Evolutionary conservation across 257 asterid genomes (phyloP).

Genomic region (Primulina eburnea): DNA sequence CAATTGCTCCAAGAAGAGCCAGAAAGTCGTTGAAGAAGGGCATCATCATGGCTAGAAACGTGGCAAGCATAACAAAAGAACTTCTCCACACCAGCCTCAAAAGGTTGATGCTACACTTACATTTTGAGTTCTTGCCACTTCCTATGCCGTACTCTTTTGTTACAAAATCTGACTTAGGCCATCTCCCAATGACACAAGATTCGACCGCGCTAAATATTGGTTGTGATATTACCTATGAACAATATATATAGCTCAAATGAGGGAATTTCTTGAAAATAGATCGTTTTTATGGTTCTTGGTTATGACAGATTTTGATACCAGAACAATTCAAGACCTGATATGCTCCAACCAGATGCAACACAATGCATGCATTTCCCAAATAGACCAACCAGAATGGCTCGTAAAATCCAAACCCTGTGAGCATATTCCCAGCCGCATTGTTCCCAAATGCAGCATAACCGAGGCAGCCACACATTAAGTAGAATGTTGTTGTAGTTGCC

Average conservation of each 20-base stretch:
- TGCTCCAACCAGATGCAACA: slow-evolving; percentile 62
- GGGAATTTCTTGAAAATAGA: neutral
- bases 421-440: slow-evolving; percentile 55
- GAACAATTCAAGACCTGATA: slow-evolving; percentile 42
- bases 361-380: slow-evolving; percentile 55
- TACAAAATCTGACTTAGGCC: slow-evolving; percentile 44
- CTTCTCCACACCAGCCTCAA: slow-evolving; percentile 51
- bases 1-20: slow-evolving; percentile 51
- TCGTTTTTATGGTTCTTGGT: neutral
- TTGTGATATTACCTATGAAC: slow-evolving; percentile 43
- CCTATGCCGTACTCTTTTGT: slow-evolving; percentile 29
- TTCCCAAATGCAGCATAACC: slow-evolving; percentile 74
- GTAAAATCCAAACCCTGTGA: slow-evolving; percentile 65
- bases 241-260: no score
- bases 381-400: slow-evolving; percentile 72
- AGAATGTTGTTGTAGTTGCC: slow-evolving; percentile 50
- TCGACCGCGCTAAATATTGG: slow-evolving; percentile 41
- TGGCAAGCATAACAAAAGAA: slow-evolving; percentile 38
- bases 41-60: slow-evolving; percentile 42
- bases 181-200: slow-evolving; percentile 29
- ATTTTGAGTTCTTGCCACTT: slow-evolving; percentile 23
- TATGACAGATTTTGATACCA: neutral
- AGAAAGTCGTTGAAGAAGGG: slow-evolving; percentile 58
- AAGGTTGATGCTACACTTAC: slow-evolving; percentile 35
- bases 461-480: slow-evolving; percentile 65